Evolutionary conservation across 2,329 filamentous ascomycete species (phyloP).

Genomic region (Cladosporium sp.): DNA sequence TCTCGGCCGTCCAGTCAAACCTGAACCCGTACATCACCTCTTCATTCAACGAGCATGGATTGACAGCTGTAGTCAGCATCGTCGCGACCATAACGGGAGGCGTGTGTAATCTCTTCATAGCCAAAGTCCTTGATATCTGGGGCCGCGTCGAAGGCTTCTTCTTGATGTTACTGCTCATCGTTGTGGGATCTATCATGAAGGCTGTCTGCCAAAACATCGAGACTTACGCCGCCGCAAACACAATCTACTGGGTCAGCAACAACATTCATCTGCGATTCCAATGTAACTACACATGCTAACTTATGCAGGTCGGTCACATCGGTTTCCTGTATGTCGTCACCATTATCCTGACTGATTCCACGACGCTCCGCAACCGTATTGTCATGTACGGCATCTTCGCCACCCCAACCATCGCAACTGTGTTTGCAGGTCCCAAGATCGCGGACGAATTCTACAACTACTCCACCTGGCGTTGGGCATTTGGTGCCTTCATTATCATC

Average conservation of each 20-base stretch:
- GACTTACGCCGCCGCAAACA: conserved; percentile 29
- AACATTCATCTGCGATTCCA: neutral
- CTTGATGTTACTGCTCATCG: conserved; percentile 50
- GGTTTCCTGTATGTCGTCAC: conserved; percentile 29
- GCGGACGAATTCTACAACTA: conserved; percentile 21
- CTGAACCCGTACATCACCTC: conserved; percentile 40
- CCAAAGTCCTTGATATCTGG: conserved; percentile 65
- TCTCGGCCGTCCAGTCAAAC: conserved; percentile 39
- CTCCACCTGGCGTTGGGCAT: conserved; percentile 29
- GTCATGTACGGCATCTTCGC: conserved; percentile 28
- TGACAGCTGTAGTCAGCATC: conserved; percentile 34
- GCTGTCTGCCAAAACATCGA: conserved; percentile 25
- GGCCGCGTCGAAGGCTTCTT: conserved; percentile 63
- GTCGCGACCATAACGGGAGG: conserved; percentile 35
- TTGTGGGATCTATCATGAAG: conserved; percentile 31
- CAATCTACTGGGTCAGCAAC: conserved; percentile 35
- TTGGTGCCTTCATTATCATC: conserved; percentile 30
- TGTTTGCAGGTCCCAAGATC: conserved; percentile 26
- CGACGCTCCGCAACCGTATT: conserved; percentile 28
- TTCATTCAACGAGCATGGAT: conserved; percentile 31
- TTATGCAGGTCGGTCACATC: conserved; percentile 21
- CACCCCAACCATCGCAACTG: conserved; percentile 31
- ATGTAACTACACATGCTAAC: neutral
- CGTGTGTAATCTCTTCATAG: conserved; percentile 48
- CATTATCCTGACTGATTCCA: conserved; percentile 32